These are phyloP conservation scores for Yarrowia osloensis DNA, from an alignment of 805 yeast genomes.

Conservation along the genomic window DNA sequence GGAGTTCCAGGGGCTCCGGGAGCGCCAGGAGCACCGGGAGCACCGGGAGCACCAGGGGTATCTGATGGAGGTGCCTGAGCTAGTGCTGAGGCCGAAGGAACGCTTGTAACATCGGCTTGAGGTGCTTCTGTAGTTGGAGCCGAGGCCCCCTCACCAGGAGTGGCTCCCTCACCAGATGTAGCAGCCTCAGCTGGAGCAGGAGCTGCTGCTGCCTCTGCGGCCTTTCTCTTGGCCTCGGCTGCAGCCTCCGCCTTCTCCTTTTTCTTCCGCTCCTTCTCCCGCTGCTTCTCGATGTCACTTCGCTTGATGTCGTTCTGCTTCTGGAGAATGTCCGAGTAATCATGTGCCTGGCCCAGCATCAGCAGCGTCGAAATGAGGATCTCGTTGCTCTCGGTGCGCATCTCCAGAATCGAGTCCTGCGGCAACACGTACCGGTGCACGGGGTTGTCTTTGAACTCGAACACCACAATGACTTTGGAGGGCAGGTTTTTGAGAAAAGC, in stretches of 20 bases:
- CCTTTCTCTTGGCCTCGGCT: neutral
- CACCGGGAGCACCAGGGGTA: neutral
- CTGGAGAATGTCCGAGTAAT: constrained; percentile 31
- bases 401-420: constrained; percentile 71
- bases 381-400: constrained; percentile 40
- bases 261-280: constrained; percentile 40
- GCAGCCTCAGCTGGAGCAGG: neutral
- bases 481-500: constrained; percentile 31
- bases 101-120: neutral
- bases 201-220: neutral
- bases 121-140: neutral
- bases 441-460: constrained; percentile 83
- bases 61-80: no score
- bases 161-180: no score
- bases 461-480: constrained; percentile 62
- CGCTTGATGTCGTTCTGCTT: constrained; percentile 42
- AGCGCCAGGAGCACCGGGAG: neutral
- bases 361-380: constrained; percentile 46
- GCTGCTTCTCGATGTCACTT: constrained; percentile 30
- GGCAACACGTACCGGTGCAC: constrained; percentile 75
- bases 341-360: constrained; percentile 34
- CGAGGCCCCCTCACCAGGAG: no score
- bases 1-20: neutral
- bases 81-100: neutral
- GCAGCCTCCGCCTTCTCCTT: constrained; percentile 31